Conservation (phyloP, 2,329 filamentous ascomycete species). For the Boeremia exigua region DNA sequence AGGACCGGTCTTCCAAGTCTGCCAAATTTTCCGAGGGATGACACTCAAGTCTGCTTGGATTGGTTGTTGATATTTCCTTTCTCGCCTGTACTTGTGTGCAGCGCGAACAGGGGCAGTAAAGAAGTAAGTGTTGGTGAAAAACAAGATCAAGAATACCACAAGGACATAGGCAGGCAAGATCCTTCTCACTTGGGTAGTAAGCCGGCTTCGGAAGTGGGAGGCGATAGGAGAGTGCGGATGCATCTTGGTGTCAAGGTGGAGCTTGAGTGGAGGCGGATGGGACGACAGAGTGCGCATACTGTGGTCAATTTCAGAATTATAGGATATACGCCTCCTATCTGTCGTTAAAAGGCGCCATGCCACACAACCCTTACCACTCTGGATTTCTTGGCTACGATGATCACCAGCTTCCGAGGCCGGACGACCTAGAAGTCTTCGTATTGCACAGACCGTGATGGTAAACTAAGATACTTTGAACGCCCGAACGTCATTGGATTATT, state of each 20-base stretch:
- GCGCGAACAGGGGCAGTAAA: slow-evolving; percentile 43
- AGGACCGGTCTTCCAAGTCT: slow-evolving; percentile 76
- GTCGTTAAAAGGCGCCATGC: slow-evolving; percentile 21
- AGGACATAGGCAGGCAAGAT: slow-evolving; percentile 43
- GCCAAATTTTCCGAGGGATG: slow-evolving; percentile 75
- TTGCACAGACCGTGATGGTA: neutral
- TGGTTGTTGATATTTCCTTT: slow-evolving; percentile 44
- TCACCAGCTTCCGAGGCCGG: slow-evolving; percentile 4
- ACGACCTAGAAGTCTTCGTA: slow-evolving; percentile 12
- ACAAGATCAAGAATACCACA: slow-evolving; percentile 38
- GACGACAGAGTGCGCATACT: slow-evolving; percentile 43
- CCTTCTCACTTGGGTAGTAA: slow-evolving; percentile 44
- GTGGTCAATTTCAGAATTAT: slow-evolving; percentile 37
- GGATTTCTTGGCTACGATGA: slow-evolving; percentile 1
- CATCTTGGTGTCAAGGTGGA: slow-evolving; percentile 42
- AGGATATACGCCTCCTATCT: slow-evolving; percentile 11
- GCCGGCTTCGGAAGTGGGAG: slow-evolving; percentile 40
- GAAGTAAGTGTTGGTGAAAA: slow-evolving; percentile 43
- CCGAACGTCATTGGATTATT: slow-evolving; percentile 18
- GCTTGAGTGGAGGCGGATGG: slow-evolving; percentile 42
- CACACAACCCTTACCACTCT: slow-evolving; percentile 14
- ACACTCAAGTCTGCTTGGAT: slow-evolving; percentile 31
- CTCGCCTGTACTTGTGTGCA: slow-evolving; percentile 42
- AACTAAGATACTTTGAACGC: slow-evolving; percentile 6
- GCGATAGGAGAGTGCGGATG: slow-evolving; percentile 42